Conservation (phyloP, 306 rosid genomes). For the Pterocarpus santalinus region DNA sequence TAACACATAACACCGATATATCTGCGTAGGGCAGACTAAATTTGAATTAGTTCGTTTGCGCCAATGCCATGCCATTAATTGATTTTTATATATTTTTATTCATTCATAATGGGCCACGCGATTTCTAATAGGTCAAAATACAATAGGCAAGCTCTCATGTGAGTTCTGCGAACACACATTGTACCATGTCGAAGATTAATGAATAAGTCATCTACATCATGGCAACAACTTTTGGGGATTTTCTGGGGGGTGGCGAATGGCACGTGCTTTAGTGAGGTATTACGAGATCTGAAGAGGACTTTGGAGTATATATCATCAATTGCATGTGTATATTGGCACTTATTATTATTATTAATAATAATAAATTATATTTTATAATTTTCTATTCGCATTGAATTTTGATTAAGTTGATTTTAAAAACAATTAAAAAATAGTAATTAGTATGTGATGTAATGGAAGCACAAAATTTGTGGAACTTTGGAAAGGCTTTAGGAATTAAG, state of each 20-base stretch:
- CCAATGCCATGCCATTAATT: neutral
- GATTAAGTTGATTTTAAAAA: neutral
- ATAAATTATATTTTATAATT: neutral
- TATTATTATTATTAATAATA: neutral
- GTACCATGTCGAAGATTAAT: constrained; percentile 31
- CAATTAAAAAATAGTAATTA: neutral
- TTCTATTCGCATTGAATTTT: neutral
- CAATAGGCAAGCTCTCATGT: constrained; percentile 16
- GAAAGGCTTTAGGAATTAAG: too few species aligned
- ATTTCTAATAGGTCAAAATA: constrained; percentile 4
- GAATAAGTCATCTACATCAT: constrained; percentile 1
- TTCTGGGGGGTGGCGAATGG: neutral
- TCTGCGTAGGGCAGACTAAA: constrained; percentile 5
- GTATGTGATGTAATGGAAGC: too few species aligned
- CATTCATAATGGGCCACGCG: neutral
- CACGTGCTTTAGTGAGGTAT: neutral
- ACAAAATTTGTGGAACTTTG: too few species aligned
- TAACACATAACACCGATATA: neutral
- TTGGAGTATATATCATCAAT: too few species aligned
- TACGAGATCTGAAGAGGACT: neutral
- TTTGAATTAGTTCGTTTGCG: neutral
- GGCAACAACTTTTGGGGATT: neutral
- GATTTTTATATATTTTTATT: neutral
- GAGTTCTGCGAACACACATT: constrained; percentile 19
- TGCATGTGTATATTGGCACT: too few species aligned